Percentiles rank a stretch among this genome's conserved stretches.
Evolutionary conservation across 495 filamentous ascomycete genomes (phyloP).

Genomic region (Penicillium coprophilum): DNA sequence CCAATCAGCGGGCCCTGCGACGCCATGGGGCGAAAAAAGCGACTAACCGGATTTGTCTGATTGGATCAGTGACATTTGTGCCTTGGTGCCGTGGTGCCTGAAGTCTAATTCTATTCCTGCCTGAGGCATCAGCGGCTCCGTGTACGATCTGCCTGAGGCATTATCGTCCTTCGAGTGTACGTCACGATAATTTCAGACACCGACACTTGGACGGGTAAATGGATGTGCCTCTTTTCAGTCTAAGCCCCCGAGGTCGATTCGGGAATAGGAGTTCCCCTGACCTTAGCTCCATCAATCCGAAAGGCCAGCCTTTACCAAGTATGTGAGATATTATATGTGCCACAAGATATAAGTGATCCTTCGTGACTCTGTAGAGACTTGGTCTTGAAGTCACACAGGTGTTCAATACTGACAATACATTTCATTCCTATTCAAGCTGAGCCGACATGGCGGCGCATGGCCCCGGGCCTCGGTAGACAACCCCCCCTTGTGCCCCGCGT

Average conservation of each 20-base stretch:
- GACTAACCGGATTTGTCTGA: background rate
- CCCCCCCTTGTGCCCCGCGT: slow-evolving; percentile 28
- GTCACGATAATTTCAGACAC: slow-evolving; percentile 3
- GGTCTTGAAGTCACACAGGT: background rate
- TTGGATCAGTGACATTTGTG: background rate
- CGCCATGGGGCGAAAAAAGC: slow-evolving; percentile 2
- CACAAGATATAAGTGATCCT: background rate
- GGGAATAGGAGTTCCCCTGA: background rate
- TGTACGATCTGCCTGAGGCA: background rate
- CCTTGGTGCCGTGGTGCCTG: background rate
- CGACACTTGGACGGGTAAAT: slow-evolving; percentile 4
- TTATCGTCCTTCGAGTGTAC: too few species aligned
- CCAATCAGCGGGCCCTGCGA: slow-evolving; percentile 7
- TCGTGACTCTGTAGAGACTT: background rate
- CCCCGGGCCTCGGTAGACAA: slow-evolving; percentile 32
- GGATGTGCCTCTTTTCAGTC: background rate
- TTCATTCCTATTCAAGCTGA: background rate
- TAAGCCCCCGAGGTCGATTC: background rate
- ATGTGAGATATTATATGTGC: background rate
- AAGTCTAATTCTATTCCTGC: too few species aligned
- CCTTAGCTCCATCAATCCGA: background rate
- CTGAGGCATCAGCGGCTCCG: background rate
- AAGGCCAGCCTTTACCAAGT: background rate
- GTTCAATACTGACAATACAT: background rate
- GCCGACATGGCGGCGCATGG: slow-evolving; percentile 26